Percentiles rank a stretch among this genome's conserved stretches.
Conservation (phyloP, 2,329 filamentous ascomycete species). For the Thermothelomyces thermophilus region DNA sequence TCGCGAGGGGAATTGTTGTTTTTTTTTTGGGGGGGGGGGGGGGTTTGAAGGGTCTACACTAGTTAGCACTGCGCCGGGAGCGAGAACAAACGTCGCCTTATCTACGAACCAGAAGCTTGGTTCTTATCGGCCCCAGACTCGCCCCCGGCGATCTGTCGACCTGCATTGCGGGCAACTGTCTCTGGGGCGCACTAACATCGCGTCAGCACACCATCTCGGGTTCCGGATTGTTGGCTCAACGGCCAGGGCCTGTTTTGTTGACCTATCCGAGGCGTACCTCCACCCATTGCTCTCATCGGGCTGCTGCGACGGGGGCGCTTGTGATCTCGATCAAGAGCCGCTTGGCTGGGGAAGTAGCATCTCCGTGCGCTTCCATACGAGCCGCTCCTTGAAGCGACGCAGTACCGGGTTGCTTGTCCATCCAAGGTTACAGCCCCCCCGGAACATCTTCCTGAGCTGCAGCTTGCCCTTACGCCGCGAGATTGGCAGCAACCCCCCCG, state of each 20-base stretch:
- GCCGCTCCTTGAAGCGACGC: constrained; percentile 10
- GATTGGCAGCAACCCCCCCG: constrained; percentile 14
- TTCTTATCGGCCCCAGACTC: constrained; percentile 5
- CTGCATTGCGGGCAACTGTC: constrained; percentile 3
- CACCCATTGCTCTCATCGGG: background rate
- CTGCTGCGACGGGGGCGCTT: background rate
- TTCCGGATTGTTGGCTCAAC: background rate
- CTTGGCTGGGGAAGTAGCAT: constrained; percentile 1
- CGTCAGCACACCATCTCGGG: background rate
- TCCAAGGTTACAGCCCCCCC: constrained; percentile 11
- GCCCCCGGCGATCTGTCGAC: constrained; percentile 4
- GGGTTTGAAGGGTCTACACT: constrained; percentile 4
- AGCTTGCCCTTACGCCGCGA: background rate
- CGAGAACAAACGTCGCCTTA: background rate
- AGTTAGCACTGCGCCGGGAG: background rate
- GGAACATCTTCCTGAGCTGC: constrained; percentile 2
- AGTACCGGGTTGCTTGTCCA: constrained; percentile 5
- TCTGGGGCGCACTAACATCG: constrained; percentile 2
- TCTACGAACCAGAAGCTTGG: constrained; percentile 3
- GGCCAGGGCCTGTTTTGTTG: constrained; percentile 7
- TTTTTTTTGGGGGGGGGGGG: constrained; percentile 4
- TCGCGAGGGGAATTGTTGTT: background rate
- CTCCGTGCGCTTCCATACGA: constrained; percentile 2
- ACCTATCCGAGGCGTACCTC: constrained; percentile 1
- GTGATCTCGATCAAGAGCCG: background rate